Evolutionary conservation across 305 asterid species (phyloP).

Genomic region (Fraxinus ornus): DNA sequence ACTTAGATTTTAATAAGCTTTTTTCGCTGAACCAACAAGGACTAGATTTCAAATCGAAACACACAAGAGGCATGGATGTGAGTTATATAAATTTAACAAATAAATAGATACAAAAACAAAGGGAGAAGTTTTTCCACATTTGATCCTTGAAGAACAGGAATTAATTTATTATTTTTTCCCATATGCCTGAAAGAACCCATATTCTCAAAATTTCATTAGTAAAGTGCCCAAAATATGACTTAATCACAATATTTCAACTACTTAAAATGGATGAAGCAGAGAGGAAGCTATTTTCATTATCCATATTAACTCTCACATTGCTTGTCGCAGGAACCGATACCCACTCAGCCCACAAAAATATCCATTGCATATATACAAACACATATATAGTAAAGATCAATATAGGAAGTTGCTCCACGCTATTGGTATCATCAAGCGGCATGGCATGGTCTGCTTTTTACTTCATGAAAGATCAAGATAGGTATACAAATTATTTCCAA

Average conservation of each 20-base stretch:
- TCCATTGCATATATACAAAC: not conserved
- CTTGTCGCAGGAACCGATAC: not conserved
- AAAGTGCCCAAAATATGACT: not conserved
- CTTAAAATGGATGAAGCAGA: not conserved
- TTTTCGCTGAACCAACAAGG: too few species aligned
- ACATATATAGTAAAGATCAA: not conserved
- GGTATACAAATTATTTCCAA: not conserved
- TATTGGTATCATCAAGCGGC: not conserved
- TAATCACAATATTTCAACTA: not conserved
- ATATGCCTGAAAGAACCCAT: not conserved
- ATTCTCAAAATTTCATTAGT: not conserved
- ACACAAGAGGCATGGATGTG: not conserved
- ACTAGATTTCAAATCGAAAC: not conserved
- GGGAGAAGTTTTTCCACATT: not conserved
- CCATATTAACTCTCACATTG: not conserved
- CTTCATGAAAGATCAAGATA: not conserved
- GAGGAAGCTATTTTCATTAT: not conserved
- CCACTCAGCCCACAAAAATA: not conserved
- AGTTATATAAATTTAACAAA: not conserved
- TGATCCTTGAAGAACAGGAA: not conserved
- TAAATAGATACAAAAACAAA: not conserved
- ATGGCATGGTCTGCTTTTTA: not conserved
- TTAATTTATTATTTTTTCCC: not conserved
- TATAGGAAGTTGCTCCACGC: not conserved
- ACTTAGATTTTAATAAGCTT: too few species aligned